phyloP scores from a whole-genome alignment of 2,329 filamentous ascomycete genomes.

The Aspergillus felis region DNA sequence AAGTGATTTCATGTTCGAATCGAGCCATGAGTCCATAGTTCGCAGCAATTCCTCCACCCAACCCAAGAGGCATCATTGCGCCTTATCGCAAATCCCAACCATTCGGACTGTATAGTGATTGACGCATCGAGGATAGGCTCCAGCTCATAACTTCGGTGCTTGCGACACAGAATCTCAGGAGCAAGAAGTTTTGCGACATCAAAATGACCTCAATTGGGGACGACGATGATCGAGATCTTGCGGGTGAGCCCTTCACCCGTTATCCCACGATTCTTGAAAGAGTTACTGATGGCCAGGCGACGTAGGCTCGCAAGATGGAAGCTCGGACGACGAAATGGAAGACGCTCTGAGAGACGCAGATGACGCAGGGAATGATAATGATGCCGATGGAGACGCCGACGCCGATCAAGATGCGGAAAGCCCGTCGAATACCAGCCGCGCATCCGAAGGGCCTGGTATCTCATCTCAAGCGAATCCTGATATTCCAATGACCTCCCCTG shows the following conservation, averaged over 20 bases:
- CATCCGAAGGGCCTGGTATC: slow-evolving; percentile 33
- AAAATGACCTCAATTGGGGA: slow-evolving; percentile 35
- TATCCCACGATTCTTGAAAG: not conserved
- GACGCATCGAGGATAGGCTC: not conserved
- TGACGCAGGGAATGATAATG: slow-evolving; percentile 37
- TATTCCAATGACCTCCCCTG: slow-evolving; percentile 47
- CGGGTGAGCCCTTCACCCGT: slow-evolving; percentile 23
- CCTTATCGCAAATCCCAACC: not conserved
- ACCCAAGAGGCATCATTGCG: not conserved
- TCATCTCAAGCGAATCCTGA: slow-evolving; percentile 45
- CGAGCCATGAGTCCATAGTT: not conserved
- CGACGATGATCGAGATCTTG: slow-evolving; percentile 41
- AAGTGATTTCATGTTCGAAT: not conserved
- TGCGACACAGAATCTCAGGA: not conserved
- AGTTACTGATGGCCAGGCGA: slow-evolving; percentile 7
- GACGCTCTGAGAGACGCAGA: slow-evolving; percentile 44
- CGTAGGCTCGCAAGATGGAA: slow-evolving; percentile 47
- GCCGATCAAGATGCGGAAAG: slow-evolving; percentile 35
- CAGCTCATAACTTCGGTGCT: not conserved
- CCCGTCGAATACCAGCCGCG: slow-evolving; percentile 39
- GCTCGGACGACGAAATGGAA: slow-evolving; percentile 47
- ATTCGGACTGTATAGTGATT: not conserved
- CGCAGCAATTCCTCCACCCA: not conserved
- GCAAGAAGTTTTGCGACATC: not conserved
- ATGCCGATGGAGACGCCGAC: slow-evolving; percentile 32